A percentile compares a stretch with the other conserved stretches of the same genome.
These are phyloP conservation scores for Crithidia acanthocephali DNA, from an alignment of 208 protist genomes.

Conservation along the genomic window DNA sequence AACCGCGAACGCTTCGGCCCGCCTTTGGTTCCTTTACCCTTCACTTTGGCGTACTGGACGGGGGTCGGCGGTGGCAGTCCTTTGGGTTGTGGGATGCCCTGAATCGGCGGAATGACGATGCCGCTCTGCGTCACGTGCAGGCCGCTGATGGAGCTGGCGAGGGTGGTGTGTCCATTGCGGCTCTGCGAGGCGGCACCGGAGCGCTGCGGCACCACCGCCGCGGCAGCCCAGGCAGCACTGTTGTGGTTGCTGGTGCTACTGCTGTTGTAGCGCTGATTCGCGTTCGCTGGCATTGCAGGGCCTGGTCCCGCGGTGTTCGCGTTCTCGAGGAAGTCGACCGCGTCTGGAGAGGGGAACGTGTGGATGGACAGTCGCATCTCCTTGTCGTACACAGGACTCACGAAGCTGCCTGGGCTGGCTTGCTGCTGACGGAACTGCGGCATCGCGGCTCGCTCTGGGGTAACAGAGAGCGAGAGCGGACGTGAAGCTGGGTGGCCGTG, in stretches of 20 bases:
- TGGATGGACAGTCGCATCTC: slow-evolving; percentile 2
- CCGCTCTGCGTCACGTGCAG: slow-evolving; percentile 18
- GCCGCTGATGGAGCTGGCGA: background rate
- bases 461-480: slow-evolving; percentile 1
- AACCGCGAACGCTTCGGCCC: background rate
- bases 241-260: background rate
- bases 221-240: background rate
- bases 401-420: background rate
- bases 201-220: background rate
- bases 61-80: slow-evolving; percentile 6
- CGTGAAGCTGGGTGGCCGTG: slow-evolving; percentile 11
- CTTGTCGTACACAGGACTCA: background rate
- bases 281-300: no score
- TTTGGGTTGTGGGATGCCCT: slow-evolving; percentile 17
- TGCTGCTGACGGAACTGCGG: background rate
- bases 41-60: slow-evolving; percentile 12
- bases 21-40: slow-evolving; percentile 14
- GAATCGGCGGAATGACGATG: slow-evolving; percentile 10
- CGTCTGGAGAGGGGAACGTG: background rate
- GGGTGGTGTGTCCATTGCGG: background rate
- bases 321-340: background rate
- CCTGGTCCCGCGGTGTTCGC: background rate
- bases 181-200: slow-evolving; percentile 14
- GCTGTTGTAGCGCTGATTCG: no score
- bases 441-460: background rate